Evolutionary conservation across 164 flowering plant species (phyloP), one percentile per base, ranked within the genome.

Genomic region (Vitis amurensis): DNA sequence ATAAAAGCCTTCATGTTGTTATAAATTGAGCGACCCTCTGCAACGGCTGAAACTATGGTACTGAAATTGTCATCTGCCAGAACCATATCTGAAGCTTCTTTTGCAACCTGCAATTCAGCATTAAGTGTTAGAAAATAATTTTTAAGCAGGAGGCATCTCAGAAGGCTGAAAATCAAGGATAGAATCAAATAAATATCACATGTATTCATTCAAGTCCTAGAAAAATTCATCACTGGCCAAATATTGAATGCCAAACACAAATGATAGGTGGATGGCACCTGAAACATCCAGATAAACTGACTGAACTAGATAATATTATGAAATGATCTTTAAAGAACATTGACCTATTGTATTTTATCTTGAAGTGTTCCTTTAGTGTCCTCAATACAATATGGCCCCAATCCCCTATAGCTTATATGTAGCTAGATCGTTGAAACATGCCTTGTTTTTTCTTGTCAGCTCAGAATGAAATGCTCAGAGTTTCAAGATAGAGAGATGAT

Each of bases 41-140:
- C 96, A 67, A 94, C 83, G 19, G 98, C 97, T 47, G 92, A 83
- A 71, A 94, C 97, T 59, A 91, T 94, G 57, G 91, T 85, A 68
- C 92, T 89, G 63, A 94, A 91, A 78, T 92, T 87, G 80, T 94
- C 97, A 77, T 92, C 97, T 16, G 97, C 97, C 68, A 94, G 71
- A 73, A 91, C 87, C 96, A 94, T 94, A 74, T 94, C 97, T n/a
- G 97, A 84, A 47, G 98, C 98, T 83, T 91, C 98, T 79, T 94
- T 94, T 30, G 98, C 97, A 73, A 94, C 98, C 97, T 93, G 85
- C 37, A 75, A 71, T 19, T 66, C 4, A 37, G 7, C 7, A 6
- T 37, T 37, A 37, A 37, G 44, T 37, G 44, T 37, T 37, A 3
- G 44, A 23, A 23, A 23, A 23, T 23, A 23, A 23, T 23, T 23